phyloP scores from a whole-genome alignment of 2,329 filamentous ascomycete genomes.

The Aspergillus aculeatus region DNA sequence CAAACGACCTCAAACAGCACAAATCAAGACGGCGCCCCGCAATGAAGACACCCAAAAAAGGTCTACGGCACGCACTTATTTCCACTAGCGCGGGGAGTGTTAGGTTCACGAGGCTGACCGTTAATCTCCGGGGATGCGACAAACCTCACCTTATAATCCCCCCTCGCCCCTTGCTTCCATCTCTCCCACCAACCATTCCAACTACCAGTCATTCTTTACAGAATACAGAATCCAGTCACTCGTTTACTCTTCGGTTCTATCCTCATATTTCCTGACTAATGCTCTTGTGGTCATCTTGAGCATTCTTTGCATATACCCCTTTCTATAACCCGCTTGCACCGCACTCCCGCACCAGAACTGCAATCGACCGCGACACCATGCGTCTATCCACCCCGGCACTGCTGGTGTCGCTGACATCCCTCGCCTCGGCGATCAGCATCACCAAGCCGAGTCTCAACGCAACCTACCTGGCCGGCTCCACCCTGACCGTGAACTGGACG shows the following conservation, averaged over 20 bases:
- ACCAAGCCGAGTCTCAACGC: constrained; percentile 35
- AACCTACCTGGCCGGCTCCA: constrained; percentile 39
- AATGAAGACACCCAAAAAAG: not conserved
- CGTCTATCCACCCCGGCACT: constrained; percentile 11
- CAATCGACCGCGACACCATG: constrained; percentile 2
- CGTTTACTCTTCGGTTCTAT: not conserved
- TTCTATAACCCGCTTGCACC: too few relatives aligned
- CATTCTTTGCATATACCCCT: too few relatives aligned
- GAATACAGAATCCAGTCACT: not conserved
- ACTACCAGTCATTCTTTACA: not conserved
- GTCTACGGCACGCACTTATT: not conserved
- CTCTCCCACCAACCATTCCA: not conserved
- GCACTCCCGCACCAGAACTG: not conserved
- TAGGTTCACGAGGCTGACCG: not conserved
- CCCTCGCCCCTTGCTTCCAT: not conserved
- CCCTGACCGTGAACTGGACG: constrained; percentile 37
- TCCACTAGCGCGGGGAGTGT: not conserved
- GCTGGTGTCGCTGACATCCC: constrained; percentile 15
- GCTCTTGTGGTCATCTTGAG: too few relatives aligned
- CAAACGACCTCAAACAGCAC: not conserved
- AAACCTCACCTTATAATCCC: not conserved
- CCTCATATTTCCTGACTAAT: too few relatives aligned
- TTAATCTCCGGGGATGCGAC: not conserved
- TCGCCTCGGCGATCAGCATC: constrained; percentile 26
- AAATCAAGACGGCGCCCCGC: not conserved